phyloP scores from a whole-genome alignment of 2,329 filamentous ascomycete species.

The Grosmannia serpens region DNA sequence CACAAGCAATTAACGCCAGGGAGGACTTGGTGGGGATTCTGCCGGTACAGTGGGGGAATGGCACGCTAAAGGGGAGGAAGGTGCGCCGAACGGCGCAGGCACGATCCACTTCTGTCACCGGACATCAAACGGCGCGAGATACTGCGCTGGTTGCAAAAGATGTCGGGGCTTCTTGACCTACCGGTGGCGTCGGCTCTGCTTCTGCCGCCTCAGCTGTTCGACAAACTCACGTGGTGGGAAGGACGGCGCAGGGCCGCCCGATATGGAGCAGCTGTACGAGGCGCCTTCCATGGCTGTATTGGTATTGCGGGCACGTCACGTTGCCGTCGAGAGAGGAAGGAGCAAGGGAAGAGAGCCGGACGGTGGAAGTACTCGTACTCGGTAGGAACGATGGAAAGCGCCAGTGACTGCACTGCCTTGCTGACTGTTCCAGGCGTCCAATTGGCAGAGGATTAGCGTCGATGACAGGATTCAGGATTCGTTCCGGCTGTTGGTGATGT shows the following conservation, averaged over 20 bases:
- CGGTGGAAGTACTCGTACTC: neutral
- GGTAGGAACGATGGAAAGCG: neutral
- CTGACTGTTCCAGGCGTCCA: neutral
- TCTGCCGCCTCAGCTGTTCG: slow-evolving; percentile 15
- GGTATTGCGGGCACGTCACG: neutral
- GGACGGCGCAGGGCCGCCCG: slow-evolving; percentile 22
- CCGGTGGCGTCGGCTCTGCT: slow-evolving; percentile 1
- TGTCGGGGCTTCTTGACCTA: neutral
- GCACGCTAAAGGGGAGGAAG: neutral
- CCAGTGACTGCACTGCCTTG: no score
- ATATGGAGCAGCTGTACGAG: slow-evolving; percentile 25
- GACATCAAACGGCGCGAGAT: neutral
- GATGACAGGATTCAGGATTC: neutral
- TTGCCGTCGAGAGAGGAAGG: neutral
- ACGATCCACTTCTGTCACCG: neutral
- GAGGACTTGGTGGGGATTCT: neutral
- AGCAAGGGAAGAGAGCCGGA: neutral
- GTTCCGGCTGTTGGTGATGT: neutral
- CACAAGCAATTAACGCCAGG: neutral
- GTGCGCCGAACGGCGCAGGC: neutral
- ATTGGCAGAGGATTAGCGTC: neutral
- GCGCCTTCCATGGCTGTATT: neutral
- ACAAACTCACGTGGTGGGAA: slow-evolving; percentile 20
- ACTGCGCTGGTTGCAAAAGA: no score
- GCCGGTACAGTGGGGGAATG: neutral